Evolutionary conservation across 805 yeast genomes (phyloP), one percentile per base, ranked within the genome.

Genomic region (Lachancea fermentati): DNA sequence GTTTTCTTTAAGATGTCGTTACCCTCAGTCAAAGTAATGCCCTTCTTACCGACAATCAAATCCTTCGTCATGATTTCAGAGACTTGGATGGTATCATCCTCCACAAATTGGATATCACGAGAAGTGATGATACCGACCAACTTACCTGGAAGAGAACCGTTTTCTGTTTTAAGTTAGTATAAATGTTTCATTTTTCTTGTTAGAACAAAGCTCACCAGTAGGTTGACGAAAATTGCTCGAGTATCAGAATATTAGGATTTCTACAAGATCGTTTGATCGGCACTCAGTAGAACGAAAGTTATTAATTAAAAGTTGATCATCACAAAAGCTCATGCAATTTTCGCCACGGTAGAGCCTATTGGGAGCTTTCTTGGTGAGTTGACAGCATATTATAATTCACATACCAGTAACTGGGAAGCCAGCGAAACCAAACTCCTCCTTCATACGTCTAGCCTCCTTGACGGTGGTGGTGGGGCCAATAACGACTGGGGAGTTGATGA

Each of bases 211-310:
- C n/a, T n/a, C n/a, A n/a, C n/a, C n/a, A n/a, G n/a, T n/a, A n/a
- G n/a, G n/a, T n/a, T n/a, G n/a, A n/a, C n/a, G n/a, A n/a, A 22
- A 37, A 32, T 17, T n/a, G 33, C 25, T 17, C 30, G 28, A 31
- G 28, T 34, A 41, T 66, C 76, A 72, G 79, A 56, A 58, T 52
- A 62, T 57, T 58, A 65, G 54, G 51, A 63, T 81, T 55, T 88
- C 97, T 94, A 68, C 96, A 87, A 77, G 95, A 85, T 88, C 93
- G 95, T 83, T 81, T 80, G 93, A 85, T 83, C 95, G 68, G 62
- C 62, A 72, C 58, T 82, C 96, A 95, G 97, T 82, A 91, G 98
- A 91, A 91, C 97, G 98, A 91, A 91, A 91, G 97, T 91, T 88
- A 85, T 73, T 65, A 62, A 46, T 41, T 47, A 55, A 47, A 54